Conservation (phyloP, 2,329 filamentous ascomycete genomes). For the Hypoxylon sp. region DNA sequence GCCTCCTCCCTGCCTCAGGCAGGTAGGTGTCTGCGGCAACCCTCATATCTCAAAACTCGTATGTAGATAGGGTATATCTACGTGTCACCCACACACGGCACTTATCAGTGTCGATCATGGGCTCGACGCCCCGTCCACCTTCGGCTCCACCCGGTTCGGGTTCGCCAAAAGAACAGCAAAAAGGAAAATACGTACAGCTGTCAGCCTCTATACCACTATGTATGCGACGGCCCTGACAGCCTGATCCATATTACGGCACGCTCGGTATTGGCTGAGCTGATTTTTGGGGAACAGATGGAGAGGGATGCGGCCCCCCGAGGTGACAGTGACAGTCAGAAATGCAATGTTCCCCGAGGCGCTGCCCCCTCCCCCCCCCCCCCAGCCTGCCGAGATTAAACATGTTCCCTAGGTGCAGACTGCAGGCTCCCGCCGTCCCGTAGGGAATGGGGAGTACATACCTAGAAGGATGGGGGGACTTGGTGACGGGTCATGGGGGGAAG, state of each 20-base stretch:
- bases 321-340: slow-evolving; percentile 24
- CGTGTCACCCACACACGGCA: slow-evolving; percentile 21
- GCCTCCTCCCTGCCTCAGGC: background rate
- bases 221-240: slow-evolving; percentile 16
- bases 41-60: background rate
- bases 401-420: slow-evolving; percentile 25
- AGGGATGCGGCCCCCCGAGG: too few species aligned
- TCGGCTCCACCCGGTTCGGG: slow-evolving; percentile 35
- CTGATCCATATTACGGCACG: slow-evolving; percentile 24
- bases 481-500: background rate
- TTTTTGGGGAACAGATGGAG: slow-evolving; percentile 12
- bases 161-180: too few species aligned
- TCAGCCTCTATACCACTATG: slow-evolving; percentile 18
- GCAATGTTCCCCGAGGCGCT: slow-evolving; percentile 19
- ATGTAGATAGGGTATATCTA: slow-evolving; percentile 9
- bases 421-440: slow-evolving; percentile 29
- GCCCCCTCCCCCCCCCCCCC: background rate
- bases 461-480: too few species aligned
- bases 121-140: slow-evolving; percentile 12
- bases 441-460: slow-evolving; percentile 7
- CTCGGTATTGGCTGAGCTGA: slow-evolving; percentile 29
- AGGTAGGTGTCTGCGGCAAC: too few species aligned
- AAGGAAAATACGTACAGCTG: too few species aligned
- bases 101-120: slow-evolving; percentile 32
- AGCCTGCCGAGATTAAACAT: slow-evolving; percentile 30